These are phyloP conservation scores for Pterocarpus santalinus DNA, from an alignment of 306 rosid genomes.

Conservation along the genomic window DNA sequence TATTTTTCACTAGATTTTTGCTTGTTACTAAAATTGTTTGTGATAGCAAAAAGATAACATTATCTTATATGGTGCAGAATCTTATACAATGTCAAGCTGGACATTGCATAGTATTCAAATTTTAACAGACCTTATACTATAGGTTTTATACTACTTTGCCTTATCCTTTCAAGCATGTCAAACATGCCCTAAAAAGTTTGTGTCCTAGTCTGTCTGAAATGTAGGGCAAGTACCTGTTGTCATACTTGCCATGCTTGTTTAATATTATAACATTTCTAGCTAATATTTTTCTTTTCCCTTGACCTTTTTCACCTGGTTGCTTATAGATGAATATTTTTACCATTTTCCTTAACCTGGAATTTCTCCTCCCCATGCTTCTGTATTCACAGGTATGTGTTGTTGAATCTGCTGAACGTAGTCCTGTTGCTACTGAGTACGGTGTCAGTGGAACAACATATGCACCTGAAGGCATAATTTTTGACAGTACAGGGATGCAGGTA, in stretches of 20 bases:
- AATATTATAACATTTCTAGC: not conserved
- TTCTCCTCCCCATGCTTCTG: slow-evolving; percentile 32
- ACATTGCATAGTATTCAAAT: no score
- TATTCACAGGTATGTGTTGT: slow-evolving; percentile 83
- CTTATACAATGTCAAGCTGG: no score
- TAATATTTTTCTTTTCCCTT: slow-evolving; percentile 12
- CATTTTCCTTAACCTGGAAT: slow-evolving; percentile 11
- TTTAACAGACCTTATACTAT: no score
- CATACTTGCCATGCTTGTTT: slow-evolving; percentile 32
- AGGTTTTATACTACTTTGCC: no score
- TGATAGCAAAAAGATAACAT: no score
- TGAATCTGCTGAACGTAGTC: slow-evolving; percentile 69
- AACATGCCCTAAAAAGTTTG: no score
- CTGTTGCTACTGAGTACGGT: slow-evolving; percentile 76
- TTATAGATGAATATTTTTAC: slow-evolving; percentile 23
- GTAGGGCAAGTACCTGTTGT: not conserved
- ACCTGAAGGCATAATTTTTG: slow-evolving; percentile 86
- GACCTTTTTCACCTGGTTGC: slow-evolving; percentile 20
- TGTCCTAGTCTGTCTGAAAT: not conserved
- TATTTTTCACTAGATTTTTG: no score
- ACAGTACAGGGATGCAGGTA: slow-evolving; percentile 79
- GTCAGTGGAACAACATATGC: slow-evolving; percentile 94
- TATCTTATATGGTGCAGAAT: no score
- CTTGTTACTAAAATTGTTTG: no score
- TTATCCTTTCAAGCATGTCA: no score